phyloP scores from a whole-genome alignment of 1,284 basidiomycete species.

The Agaricales sp. region DNA sequence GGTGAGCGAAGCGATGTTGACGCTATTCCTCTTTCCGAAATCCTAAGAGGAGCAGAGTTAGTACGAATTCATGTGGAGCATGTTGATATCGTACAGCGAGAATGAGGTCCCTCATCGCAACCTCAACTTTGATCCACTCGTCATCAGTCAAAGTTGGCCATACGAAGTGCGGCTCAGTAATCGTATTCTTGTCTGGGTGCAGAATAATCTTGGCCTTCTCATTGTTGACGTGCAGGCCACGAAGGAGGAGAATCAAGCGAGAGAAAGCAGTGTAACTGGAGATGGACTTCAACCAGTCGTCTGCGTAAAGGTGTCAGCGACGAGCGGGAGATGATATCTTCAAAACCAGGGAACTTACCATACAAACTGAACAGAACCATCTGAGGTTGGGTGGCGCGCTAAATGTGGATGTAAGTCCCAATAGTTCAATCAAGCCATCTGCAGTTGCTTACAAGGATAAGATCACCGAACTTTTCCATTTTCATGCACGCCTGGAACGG shows the following conservation, averaged over 20 bases:
- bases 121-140: slow-evolving; percentile 99
- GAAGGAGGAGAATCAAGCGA: slow-evolving; percentile 88
- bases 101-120: slow-evolving; percentile 92
- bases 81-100: slow-evolving; percentile 45
- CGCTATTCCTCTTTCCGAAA: slow-evolving; percentile 98
- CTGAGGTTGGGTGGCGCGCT: slow-evolving; percentile 95
- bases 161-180: slow-evolving; percentile 97
- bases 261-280: slow-evolving; percentile 99
- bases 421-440: too few species aligned
- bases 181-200: slow-evolving; percentile 87
- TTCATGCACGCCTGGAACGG: slow-evolving; percentile 99
- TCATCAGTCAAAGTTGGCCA: slow-evolving; percentile 95
- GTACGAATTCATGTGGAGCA: slow-evolving; percentile 3
- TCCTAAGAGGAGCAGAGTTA: slow-evolving; percentile 39
- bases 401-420: slow-evolving; percentile 12
- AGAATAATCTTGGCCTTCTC: slow-evolving; percentile 97
- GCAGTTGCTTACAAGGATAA: slow-evolving; percentile 69
- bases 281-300: slow-evolving; percentile 99
- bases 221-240: slow-evolving; percentile 97
- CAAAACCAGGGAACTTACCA: slow-evolving; percentile 31
- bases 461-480: slow-evolving; percentile 99
- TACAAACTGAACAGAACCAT: slow-evolving; percentile 99
- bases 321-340: neutral
- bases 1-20: slow-evolving; percentile 96
- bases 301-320: slow-evolving; percentile 23